Evolutionary conservation across 805 yeast species (phyloP), one percentile per base, ranked within the genome.

Genomic region (Millerozyma miso): DNA sequence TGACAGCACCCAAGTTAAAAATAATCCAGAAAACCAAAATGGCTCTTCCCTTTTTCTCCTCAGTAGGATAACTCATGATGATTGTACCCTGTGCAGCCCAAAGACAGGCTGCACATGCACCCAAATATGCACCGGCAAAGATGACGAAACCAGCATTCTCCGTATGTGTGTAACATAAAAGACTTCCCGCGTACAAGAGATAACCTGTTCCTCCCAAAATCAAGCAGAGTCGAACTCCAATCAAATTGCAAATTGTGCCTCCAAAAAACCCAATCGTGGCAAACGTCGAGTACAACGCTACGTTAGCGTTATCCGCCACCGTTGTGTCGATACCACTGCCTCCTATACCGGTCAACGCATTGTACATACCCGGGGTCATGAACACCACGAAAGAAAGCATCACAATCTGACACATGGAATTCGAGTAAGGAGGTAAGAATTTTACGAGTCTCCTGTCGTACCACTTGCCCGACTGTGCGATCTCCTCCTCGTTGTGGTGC

Each of bases 31-130:
- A 79, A 14, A 71, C 60, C 68, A 76, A 74, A 39, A 80, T 69
- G 39, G 74, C 79, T 29, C 60, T 60, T 37, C 80, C 84, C 61
- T 79, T 79, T n/a, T 48, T 61, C 31, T 60, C 52, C 59, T 79
- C 84, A 16, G 75, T 56, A 2, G 83, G 77, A 48, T 79, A 79
- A n/a, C 79, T 63, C 74, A 79, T 72, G 48, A 78, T 71, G 38
- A 79, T 72, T 19, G 77, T 62, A 39, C 80, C 79, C 54, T 77
- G 82, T 29, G 81, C 81, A 20, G 81, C 74, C 84, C 84, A 79
- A 39, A 78, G 63, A 37, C 68, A 56, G 33, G 77, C 67, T 8
- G 83, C 84, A 59, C 79, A 69, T 35, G 76, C 44, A 52, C 84
- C 84, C 46, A 79, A 65, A 54, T 68, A 71, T 17, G 81, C 81